Evolutionary conservation across 2,329 filamentous ascomycete genomes (phyloP).

Genomic region (Curvularia lunata): DNA sequence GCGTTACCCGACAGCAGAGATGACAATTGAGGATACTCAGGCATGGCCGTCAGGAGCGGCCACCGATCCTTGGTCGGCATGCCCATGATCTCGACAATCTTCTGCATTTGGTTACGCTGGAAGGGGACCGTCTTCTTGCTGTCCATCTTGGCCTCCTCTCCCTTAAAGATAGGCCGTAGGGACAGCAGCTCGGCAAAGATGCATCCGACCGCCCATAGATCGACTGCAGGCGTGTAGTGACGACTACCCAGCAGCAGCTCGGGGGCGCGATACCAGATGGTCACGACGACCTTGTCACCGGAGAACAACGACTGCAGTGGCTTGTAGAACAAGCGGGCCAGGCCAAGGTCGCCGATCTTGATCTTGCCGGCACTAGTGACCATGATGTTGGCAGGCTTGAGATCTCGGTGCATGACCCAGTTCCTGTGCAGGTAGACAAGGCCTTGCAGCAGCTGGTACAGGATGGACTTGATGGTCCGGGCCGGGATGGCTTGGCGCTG

Average conservation of each 20-base stretch:
- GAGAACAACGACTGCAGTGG: slow-evolving; percentile 89
- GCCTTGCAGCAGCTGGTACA: slow-evolving; percentile 95
- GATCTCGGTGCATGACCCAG: slow-evolving; percentile 95
- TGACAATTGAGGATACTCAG: slow-evolving; percentile 78
- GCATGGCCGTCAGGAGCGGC: slow-evolving; percentile 84
- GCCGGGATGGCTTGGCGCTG: slow-evolving; percentile 87
- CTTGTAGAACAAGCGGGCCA: slow-evolving; percentile 92
- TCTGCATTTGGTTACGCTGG: slow-evolving; percentile 98
- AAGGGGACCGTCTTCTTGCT: slow-evolving; percentile 97
- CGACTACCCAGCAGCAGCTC: slow-evolving; percentile 88
- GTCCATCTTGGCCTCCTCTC: slow-evolving; percentile 99
- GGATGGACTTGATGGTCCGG: slow-evolving; percentile 86
- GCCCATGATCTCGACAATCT: slow-evolving; percentile 96
- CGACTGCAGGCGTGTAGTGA: slow-evolving; percentile 97
- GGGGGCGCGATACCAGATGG: slow-evolving; percentile 97
- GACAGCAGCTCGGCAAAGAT: slow-evolving; percentile 96
- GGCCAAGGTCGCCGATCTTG: slow-evolving; percentile 91
- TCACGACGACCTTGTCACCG: slow-evolving; percentile 97
- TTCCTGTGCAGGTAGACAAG: slow-evolving; percentile 94
- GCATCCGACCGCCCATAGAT: slow-evolving; percentile 97
- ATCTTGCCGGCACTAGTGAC: slow-evolving; percentile 89
- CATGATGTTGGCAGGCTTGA: slow-evolving; percentile 99
- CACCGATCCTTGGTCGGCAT: slow-evolving; percentile 87
- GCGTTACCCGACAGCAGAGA: slow-evolving; percentile 55
- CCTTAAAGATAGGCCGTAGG: slow-evolving; percentile 94